phyloP scores from a whole-genome alignment of 176 grass and related monocot species.

The Aegilops speltoides region DNA sequence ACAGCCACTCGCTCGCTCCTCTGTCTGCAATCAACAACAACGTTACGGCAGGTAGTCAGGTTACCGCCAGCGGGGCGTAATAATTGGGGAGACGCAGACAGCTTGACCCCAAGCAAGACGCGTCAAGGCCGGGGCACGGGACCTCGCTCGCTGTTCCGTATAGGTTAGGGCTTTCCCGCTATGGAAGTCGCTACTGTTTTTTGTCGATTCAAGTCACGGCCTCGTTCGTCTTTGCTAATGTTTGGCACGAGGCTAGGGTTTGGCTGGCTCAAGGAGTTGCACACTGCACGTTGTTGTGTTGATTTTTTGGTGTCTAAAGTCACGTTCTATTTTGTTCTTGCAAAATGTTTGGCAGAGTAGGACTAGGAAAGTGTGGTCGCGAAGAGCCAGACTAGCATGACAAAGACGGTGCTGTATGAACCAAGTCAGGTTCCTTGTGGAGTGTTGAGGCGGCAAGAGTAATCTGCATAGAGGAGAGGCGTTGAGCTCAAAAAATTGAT shows the following conservation, averaged over 20 bases:
- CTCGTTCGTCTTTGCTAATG: not conserved
- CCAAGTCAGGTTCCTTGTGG: not conserved
- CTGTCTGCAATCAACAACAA: not conserved
- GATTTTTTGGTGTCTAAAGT: not conserved
- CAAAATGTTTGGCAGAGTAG: not conserved
- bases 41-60: constrained; percentile 1
- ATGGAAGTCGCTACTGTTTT: not conserved
- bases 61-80: not conserved
- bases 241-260: not conserved
- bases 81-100: not conserved
- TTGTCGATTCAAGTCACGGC: not conserved
- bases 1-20: not conserved
- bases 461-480: too few relatives aligned
- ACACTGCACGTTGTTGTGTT: not conserved
- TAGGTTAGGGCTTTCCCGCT: not conserved
- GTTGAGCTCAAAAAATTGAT: too few relatives aligned
- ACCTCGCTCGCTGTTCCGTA: not conserved
- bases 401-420: not conserved
- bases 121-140: not conserved
- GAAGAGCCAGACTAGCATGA: not conserved
- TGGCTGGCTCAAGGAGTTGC: not conserved
- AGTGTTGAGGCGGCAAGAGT: not conserved
- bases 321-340: not conserved
- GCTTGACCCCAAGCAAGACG: not conserved
- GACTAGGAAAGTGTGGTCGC: not conserved